phyloP scores from a whole-genome alignment of 179 eudicot genomes.

The Dionaea muscipula region DNA sequence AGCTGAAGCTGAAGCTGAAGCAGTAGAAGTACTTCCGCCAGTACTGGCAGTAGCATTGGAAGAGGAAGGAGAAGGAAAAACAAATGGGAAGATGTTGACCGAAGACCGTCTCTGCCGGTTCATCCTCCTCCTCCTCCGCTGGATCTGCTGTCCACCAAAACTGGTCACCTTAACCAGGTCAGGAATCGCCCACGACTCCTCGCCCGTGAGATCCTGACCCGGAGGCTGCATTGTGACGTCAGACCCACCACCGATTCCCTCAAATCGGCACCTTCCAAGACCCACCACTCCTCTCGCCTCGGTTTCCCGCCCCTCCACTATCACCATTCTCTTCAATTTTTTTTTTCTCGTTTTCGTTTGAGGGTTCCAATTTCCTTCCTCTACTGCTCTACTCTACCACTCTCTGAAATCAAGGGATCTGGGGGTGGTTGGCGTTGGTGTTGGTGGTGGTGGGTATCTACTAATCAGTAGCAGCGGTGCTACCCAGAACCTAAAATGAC shows the following conservation, averaged over 20 bases:
- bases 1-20: too few species aligned
- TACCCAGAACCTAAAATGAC: conserved; percentile 20
- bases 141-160: conserved; percentile 24
- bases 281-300: conserved; percentile 19
- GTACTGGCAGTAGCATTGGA: too few species aligned
- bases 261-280: conserved; percentile 10
- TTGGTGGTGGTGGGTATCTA: too few species aligned
- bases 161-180: conserved; percentile 2
- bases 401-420: not conserved
- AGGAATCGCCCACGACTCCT: conserved; percentile 3
- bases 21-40: too few species aligned
- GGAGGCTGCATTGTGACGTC: not conserved
- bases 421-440: not conserved
- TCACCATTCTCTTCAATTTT: conserved; percentile 10
- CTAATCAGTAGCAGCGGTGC: not conserved
- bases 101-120: conserved; percentile 32
- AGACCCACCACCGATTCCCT: conserved; percentile 7
- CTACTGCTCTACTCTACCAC: not conserved
- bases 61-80: conserved; percentile 6
- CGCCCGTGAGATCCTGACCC: not conserved
- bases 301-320: conserved; percentile 11
- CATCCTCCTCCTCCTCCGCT: conserved; percentile 48
- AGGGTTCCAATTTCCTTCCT: not conserved
- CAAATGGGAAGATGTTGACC: conserved; percentile 17
- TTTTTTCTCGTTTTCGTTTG: conserved; percentile 14